A percentile compares a stretch with the other conserved stretches of the same genome.
phyloP scores from a whole-genome alignment of 192 early-diverging fungal genomes.

The Rhizoclosmatium globosum region DNA sequence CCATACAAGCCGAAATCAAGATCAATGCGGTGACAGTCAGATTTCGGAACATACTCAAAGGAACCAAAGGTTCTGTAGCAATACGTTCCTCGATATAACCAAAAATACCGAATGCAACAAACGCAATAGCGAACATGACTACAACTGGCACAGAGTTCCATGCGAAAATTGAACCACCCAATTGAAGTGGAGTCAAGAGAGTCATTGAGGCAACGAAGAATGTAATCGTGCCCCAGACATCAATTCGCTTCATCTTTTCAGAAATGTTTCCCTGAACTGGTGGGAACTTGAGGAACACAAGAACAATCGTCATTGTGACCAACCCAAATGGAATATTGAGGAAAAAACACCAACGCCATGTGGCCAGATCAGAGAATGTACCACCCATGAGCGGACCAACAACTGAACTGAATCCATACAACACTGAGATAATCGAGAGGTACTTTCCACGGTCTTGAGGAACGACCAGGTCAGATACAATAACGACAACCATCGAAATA shows the following conservation, averaged over 20 bases:
- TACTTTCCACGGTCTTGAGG: conserved; percentile 66
- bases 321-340: conserved; percentile 86
- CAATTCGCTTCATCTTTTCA: conserved; percentile 78
- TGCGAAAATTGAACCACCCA: conserved; percentile 75
- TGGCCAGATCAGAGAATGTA: conserved; percentile 63
- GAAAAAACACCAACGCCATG: conserved; percentile 73
- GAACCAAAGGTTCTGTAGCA: conserved; percentile 78
- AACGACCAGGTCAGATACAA: conserved; percentile 27
- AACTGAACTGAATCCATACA: conserved; percentile 75
- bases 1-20: conserved; percentile 47
- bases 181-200: conserved; percentile 73
- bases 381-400: conserved; percentile 86
- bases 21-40: conserved; percentile 47
- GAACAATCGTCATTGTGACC: conserved; percentile 62
- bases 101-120: conserved; percentile 59
- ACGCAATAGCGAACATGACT: conserved; percentile 63
- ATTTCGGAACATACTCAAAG: conserved; percentile 65
- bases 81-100: conserved; percentile 67
- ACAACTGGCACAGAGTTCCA: conserved; percentile 68
- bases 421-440: conserved; percentile 77
- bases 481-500: too few species aligned
- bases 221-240: conserved; percentile 65
- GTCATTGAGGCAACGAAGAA: conserved; percentile 61
- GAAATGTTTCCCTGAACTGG: conserved; percentile 59
- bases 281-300: conserved; percentile 69